Evolutionary conservation across 805 yeast species (phyloP), one percentile per base, ranked within the genome.

Genomic region (Saturnispora sanitii): DNA sequence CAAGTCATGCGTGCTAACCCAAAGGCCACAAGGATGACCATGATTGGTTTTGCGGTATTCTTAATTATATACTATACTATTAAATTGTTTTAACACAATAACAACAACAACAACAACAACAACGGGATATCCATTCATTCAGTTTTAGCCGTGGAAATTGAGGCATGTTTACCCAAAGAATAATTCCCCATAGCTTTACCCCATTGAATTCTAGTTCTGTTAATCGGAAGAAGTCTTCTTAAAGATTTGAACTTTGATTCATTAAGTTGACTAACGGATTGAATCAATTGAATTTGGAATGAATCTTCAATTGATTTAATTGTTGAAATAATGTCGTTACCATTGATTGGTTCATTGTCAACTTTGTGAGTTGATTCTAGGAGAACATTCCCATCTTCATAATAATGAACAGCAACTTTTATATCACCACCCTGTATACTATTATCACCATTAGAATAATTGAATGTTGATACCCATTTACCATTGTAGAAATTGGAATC

Each of bases 381-480:
- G 39, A 90, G 71, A 16, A 90, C 97, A 54, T 90, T 90, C 23
- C 98, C 98, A 51, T 90, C 97, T 62, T 90, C 98, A 57, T 74
- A 92, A 60, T 88, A 92, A 60, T 90, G 98, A 31, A 88, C 81
- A 49, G 84, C 88, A 25, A 87, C 70, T 17, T 58, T 60, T 27
- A 85, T 69, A 6, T 57, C 55, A 4, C 94, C 95, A 3, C n/a
- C n/a, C n/a, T n/a, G n/a, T n/a, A n/a, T n/a, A n/a, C 48, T 49
- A 13, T 82, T 6, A 6, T 32, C 46, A 6, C 56, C 40, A 1
- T 57, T 54, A 1, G 55, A 45, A 1, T 72, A 64, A 6, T 62
- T 54, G 60, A 85, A 87, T 45, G 66, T 63, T 1, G 94, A 79
- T 40, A 67, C 73, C 96, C 96, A 87, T 56, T 77, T 74, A 6